These are phyloP conservation scores for Allomyces javanicus DNA, from an alignment of 192 early-diverging fungal genomes.

Conservation along the genomic window DNA sequence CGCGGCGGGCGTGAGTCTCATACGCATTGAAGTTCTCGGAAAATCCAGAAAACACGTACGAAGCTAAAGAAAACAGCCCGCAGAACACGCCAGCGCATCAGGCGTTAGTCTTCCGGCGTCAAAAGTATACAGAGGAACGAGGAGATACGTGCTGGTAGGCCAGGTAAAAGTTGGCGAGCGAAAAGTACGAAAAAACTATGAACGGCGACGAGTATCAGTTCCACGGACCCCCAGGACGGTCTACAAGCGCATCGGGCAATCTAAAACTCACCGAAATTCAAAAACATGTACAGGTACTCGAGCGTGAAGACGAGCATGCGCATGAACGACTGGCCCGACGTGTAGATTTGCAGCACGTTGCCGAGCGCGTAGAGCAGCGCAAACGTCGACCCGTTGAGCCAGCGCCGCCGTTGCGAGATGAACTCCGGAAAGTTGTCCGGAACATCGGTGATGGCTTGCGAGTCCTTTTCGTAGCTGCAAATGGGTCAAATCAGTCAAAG, in stretches of 20 bases:
- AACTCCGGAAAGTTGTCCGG: conserved; percentile 50
- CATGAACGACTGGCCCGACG: conserved; percentile 37
- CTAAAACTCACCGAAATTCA: conserved; percentile 20
- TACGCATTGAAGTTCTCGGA: no score
- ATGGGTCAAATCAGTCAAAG: no score
- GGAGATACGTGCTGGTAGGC: conserved; percentile 17
- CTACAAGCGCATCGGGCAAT: background rate
- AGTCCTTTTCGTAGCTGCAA: conserved; percentile 43
- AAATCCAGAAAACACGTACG: no score
- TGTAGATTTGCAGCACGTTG: conserved; percentile 40
- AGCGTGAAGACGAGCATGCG: conserved; percentile 43
- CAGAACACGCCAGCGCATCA: no score
- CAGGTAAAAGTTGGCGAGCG: conserved; percentile 35
- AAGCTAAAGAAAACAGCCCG: no score
- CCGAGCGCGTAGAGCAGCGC: conserved; percentile 49
- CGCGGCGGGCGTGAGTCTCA: no score
- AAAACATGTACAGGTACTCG: conserved; percentile 42
- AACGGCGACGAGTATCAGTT: no score
- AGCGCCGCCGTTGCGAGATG: conserved; percentile 56
- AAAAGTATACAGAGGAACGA: no score
- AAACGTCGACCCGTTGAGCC: conserved; percentile 72
- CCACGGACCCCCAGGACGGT: no score
- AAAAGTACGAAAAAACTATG: conserved; percentile 38
- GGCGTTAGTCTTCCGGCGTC: no score
- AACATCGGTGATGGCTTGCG: conserved; percentile 58